These are phyloP conservation scores for Plantago coronopus DNA, from an alignment of 305 asterid species.

Conservation along the genomic window DNA sequence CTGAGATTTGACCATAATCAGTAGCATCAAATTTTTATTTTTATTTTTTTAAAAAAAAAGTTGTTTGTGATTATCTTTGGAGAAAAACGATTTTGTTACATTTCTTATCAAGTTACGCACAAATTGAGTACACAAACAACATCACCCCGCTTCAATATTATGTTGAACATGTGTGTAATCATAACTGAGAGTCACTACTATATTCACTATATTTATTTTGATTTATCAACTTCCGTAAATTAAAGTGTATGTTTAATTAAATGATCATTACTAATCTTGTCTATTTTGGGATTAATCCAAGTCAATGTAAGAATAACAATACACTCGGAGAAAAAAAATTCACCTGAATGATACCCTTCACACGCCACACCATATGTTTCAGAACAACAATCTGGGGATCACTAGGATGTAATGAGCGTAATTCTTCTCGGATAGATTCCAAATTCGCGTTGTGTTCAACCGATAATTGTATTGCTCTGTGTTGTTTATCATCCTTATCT, in stretches of 20 bases:
- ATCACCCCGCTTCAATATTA: too few species aligned
- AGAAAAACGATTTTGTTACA: not conserved
- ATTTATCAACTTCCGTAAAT: too few species aligned
- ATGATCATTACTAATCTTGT: too few species aligned
- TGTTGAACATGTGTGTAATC: too few species aligned
- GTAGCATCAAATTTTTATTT: constrained; percentile 20
- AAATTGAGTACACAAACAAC: too few species aligned
- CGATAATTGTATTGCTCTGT: constrained; percentile 61
- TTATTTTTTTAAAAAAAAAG: not conserved
- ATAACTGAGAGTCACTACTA: too few species aligned
- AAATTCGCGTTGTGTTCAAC: constrained; percentile 59
- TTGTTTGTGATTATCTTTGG: not conserved
- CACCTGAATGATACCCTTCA: constrained; percentile 78
- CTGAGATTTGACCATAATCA: constrained; percentile 30
- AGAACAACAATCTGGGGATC: constrained; percentile 67
- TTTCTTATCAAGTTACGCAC: too few species aligned
- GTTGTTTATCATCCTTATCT: constrained; percentile 35
- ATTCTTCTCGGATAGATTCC: constrained; percentile 59
- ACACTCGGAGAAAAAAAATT: not conserved
- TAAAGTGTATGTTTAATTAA: too few species aligned
- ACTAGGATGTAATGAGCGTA: constrained; percentile 53
- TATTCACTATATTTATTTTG: too few species aligned
- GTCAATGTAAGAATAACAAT: not conserved
- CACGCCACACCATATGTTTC: constrained; percentile 78
- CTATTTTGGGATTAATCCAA: too few species aligned